Conservation (phyloP, 129 eudicot species). For the Helianthus tuberosus region DNA sequence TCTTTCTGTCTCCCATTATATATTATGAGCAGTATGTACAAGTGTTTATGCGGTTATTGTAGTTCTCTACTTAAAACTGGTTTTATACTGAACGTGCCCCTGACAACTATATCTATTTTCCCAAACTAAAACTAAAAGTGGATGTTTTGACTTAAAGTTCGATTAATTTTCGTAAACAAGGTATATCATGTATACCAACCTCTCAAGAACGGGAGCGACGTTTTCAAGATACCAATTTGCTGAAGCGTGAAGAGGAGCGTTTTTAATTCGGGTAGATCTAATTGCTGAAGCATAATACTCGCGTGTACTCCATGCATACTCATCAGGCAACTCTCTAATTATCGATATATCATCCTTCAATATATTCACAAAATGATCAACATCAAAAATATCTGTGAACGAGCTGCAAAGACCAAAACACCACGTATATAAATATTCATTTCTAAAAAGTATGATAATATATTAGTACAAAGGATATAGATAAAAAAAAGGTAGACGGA, state of each 20-base stretch:
- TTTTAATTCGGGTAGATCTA: slow-evolving; percentile 86
- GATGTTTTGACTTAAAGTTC: neutral
- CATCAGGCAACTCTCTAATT: slow-evolving; percentile 82
- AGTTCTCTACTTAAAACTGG: too few relatives aligned
- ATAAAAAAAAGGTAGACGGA: slow-evolving; percentile 19
- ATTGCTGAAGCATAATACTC: slow-evolving; percentile 91
- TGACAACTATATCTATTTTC: neutral
- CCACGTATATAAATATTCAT: slow-evolving; percentile 1
- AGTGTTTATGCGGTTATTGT: too few relatives aligned
- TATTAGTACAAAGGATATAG: neutral
- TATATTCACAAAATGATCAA: slow-evolving; percentile 90
- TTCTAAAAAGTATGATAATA: neutral
- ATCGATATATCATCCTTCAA: slow-evolving; percentile 86
- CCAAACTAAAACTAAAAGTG: neutral
- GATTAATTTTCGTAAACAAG: neutral
- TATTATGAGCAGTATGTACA: too few relatives aligned
- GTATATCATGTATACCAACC: slow-evolving; percentile 47
- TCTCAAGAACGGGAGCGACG: slow-evolving; percentile 73
- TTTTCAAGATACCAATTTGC: slow-evolving; percentile 86
- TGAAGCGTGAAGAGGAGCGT: slow-evolving; percentile 97
- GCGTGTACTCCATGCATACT: slow-evolving; percentile 96
- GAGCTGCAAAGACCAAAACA: slow-evolving; percentile 50
- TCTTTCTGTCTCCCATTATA: too few relatives aligned
- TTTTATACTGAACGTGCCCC: too few relatives aligned
- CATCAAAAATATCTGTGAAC: slow-evolving; percentile 88